Percentiles rank a stretch among this genome's conserved stretches.
Conservation (phyloP, 208 protist genomes). For the Endotrypanum monterogeii region DNA sequence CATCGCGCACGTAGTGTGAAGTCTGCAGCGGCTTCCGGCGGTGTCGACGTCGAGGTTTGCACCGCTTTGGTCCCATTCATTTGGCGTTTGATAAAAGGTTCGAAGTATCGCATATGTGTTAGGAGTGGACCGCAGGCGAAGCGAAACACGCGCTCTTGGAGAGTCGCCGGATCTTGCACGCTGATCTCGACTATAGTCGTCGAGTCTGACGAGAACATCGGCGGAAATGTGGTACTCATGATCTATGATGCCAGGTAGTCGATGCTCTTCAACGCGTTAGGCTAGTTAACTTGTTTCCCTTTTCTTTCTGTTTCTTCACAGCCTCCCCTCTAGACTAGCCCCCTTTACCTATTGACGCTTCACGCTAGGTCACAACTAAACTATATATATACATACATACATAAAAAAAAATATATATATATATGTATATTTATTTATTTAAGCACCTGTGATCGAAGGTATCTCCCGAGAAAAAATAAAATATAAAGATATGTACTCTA, state of each 20-base stretch:
- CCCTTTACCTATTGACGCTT: too few relatives aligned
- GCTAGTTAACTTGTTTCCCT: too few relatives aligned
- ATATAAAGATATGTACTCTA: background rate
- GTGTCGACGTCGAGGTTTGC: constrained; percentile 1
- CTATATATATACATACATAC: too few relatives aligned
- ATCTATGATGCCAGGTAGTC: too few relatives aligned
- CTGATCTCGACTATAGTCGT: constrained; percentile 46
- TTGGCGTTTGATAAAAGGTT: constrained; percentile 49
- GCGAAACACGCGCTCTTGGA: constrained; percentile 42
- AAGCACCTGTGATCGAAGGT: too few relatives aligned
- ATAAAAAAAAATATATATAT: too few relatives aligned
- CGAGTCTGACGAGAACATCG: background rate
- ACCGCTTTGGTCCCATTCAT: constrained; percentile 26
- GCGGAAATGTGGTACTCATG: background rate
- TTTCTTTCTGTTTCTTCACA: too few relatives aligned
- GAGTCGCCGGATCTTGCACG: constrained; percentile 55
- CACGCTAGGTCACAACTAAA: too few relatives aligned
- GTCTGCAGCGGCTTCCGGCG: too few relatives aligned
- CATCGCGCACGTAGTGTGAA: constrained; percentile 71
- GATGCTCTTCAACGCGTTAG: too few relatives aligned
- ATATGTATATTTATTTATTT: too few relatives aligned
- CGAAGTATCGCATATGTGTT: constrained; percentile 70
- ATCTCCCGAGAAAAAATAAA: background rate
- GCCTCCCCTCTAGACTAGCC: too few relatives aligned
- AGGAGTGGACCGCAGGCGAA: constrained; percentile 51